Percentiles rank a stretch among this genome's conserved stretches.
Conservation (phyloP, 225 moss, liverwort and hornwort species). For the Takakia lepidozioides region DNA sequence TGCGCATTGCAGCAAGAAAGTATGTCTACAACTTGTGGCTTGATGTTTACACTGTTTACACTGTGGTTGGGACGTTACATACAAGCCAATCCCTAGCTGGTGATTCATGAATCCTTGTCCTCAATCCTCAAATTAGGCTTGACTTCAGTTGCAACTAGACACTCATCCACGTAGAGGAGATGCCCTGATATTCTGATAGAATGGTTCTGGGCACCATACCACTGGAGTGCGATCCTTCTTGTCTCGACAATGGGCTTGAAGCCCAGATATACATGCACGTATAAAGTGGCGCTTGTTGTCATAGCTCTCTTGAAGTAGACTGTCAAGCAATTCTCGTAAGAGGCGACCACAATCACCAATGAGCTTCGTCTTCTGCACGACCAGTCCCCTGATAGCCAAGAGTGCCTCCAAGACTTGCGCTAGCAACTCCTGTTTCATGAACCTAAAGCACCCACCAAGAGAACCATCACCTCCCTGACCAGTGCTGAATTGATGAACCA, state of each 20-base stretch:
- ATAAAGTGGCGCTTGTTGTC: constrained; percentile 97
- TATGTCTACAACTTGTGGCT: no score
- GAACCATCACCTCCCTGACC: neutral
- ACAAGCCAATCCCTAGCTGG: no score
- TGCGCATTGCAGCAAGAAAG: no score
- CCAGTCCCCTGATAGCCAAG: constrained; percentile 76
- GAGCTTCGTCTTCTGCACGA: constrained; percentile 98
- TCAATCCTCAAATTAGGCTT: no score
- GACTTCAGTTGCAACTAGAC: no score
- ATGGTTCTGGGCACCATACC: constrained; percentile 38
- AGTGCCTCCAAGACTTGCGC: constrained; percentile 91
- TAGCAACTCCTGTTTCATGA: constrained; percentile 97
- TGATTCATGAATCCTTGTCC: no score
- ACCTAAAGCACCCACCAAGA: constrained; percentile 32
- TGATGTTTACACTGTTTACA: no score
- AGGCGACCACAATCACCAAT: constrained; percentile 94
- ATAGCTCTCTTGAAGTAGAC: constrained; percentile 94
- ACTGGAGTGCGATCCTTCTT: constrained; percentile 83
- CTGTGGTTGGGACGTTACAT: no score
- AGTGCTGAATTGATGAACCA: no score
- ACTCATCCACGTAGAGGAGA: no score
- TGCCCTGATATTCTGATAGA: no score
- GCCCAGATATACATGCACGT: constrained; percentile 86
- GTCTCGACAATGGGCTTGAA: constrained; percentile 56
- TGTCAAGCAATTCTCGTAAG: constrained; percentile 80